These are phyloP conservation scores for Lentinula boryana DNA, from an alignment of 768 basidiomycete species.

Conservation along the genomic window DNA sequence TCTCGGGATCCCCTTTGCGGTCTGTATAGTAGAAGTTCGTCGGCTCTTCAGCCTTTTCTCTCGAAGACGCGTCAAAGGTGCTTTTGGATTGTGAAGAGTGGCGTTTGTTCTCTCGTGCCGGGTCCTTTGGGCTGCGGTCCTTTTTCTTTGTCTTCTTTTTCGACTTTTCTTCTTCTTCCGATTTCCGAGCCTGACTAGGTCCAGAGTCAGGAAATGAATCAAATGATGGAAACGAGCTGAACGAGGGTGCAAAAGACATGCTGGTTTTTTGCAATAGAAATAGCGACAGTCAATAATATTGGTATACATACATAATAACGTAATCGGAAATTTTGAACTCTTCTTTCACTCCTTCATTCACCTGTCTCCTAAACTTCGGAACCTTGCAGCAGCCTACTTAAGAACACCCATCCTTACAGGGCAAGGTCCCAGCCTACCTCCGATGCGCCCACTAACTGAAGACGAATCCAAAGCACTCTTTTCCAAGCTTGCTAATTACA, in stretches of 20 bases:
- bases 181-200: conserved; percentile 17
- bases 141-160: conserved; percentile 15
- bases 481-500: conserved; percentile 95
- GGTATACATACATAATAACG: background rate
- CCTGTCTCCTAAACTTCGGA: background rate
- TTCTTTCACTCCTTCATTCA: background rate
- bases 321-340: conserved; percentile 1
- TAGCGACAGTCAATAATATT: background rate
- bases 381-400: background rate
- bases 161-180: conserved; percentile 14
- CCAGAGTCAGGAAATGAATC: conserved; percentile 65
- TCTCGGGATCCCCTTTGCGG: conserved; percentile 58
- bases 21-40: conserved; percentile 54
- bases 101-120: conserved; percentile 15
- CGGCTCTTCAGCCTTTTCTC: conserved; percentile 5
- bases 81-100: conserved; percentile 17
- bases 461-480: conserved; percentile 97
- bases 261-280: background rate
- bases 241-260: conserved; percentile 48
- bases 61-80: background rate
- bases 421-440: background rate
- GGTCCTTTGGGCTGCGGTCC: conserved; percentile 14
- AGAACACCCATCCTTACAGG: background rate
- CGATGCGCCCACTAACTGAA: conserved; percentile 93
- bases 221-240: conserved; percentile 62